Percentiles rank a stretch among this genome's conserved stretches.
Conservation (phyloP, 371 early-diverging fungal genomes). For the Umbelopsis sp. region DNA sequence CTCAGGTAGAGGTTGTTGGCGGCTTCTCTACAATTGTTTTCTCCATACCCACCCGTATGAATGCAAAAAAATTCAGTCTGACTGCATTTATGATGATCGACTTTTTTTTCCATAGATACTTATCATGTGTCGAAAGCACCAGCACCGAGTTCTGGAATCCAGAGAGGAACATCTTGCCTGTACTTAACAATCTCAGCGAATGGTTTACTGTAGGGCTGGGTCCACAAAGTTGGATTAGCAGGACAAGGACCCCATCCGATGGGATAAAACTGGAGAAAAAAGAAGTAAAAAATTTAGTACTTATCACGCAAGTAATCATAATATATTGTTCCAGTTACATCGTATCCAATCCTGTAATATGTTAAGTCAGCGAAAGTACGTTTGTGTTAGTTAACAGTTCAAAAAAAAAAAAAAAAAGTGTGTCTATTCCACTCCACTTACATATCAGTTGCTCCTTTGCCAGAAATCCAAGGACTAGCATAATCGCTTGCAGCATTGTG, state of each 20-base stretch:
- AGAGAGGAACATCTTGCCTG: slow-evolving; percentile 18
- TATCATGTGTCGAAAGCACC: slow-evolving; percentile 20
- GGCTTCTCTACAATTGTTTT: slow-evolving; percentile 10
- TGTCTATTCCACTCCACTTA: background rate
- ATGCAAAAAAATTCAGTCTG: background rate
- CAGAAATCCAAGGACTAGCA: slow-evolving; percentile 19
- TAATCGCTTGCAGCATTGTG: slow-evolving; percentile 19
- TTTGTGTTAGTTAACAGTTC: background rate
- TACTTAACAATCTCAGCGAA: slow-evolving; percentile 14
- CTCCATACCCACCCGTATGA: slow-evolving; percentile 13
- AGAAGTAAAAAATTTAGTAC: background rate
- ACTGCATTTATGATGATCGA: background rate
- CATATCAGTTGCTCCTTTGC: slow-evolving; percentile 16
- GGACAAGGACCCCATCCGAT: slow-evolving; percentile 19
- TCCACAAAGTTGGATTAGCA: background rate
- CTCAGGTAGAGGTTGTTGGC: slow-evolving; percentile 18
- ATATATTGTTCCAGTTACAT: background rate
- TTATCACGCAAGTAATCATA: background rate
- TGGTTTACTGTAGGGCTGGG: slow-evolving; percentile 13
- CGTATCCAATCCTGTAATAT: slow-evolving; percentile 15
- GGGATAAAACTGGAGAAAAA: slow-evolving; percentile 11
- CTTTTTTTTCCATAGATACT: background rate
- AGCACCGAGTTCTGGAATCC: slow-evolving; percentile 19
- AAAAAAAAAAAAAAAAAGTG: too few relatives aligned
- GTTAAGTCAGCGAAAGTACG: too few relatives aligned